Conservation (phyloP, 495 filamentous ascomycete species). For the Patellaria atrata region DNA sequence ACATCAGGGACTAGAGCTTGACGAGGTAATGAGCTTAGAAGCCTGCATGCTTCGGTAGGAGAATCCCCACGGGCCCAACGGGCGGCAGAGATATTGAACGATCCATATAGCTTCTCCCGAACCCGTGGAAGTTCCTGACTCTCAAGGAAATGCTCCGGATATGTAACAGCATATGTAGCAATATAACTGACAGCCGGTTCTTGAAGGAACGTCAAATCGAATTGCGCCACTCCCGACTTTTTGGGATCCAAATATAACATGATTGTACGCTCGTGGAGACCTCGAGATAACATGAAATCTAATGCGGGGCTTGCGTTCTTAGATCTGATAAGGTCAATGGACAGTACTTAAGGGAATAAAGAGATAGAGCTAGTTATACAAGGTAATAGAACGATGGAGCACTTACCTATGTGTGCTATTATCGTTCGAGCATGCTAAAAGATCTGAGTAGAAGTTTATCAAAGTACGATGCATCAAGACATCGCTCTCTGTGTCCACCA, state of each 20-base stretch:
- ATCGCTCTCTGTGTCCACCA: slow-evolving; percentile 58
- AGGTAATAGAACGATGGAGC: slow-evolving; percentile 1
- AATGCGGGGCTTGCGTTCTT: slow-evolving; percentile 27
- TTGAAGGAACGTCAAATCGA: slow-evolving; percentile 38
- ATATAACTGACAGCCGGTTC: slow-evolving; percentile 44
- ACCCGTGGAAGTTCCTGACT: slow-evolving; percentile 34
- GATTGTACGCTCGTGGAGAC: slow-evolving; percentile 36
- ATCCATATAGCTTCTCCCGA: slow-evolving; percentile 31
- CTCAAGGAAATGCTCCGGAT: slow-evolving; percentile 40
- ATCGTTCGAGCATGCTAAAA: slow-evolving; percentile 18
- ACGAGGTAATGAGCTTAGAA: slow-evolving; percentile 45
- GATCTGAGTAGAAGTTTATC: slow-evolving; percentile 49
- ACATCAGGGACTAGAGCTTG: slow-evolving; percentile 34
- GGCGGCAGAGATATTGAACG: slow-evolving; percentile 30
- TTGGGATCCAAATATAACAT: slow-evolving; percentile 40
- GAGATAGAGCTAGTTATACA: no score
- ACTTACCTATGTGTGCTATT: slow-evolving; percentile 5
- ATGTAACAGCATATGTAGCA: slow-evolving; percentile 38
- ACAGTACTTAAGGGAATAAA: no score
- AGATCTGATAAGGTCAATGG: slow-evolving; percentile 4
- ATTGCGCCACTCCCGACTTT: slow-evolving; percentile 30
- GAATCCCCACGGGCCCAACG: no score
- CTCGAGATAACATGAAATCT: slow-evolving; percentile 38
- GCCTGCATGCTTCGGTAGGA: slow-evolving; percentile 12
- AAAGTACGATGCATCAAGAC: slow-evolving; percentile 67